These are phyloP conservation scores for Akanthomyces muscarius DNA, from an alignment of 2,329 filamentous ascomycete species.

Conservation along the genomic window DNA sequence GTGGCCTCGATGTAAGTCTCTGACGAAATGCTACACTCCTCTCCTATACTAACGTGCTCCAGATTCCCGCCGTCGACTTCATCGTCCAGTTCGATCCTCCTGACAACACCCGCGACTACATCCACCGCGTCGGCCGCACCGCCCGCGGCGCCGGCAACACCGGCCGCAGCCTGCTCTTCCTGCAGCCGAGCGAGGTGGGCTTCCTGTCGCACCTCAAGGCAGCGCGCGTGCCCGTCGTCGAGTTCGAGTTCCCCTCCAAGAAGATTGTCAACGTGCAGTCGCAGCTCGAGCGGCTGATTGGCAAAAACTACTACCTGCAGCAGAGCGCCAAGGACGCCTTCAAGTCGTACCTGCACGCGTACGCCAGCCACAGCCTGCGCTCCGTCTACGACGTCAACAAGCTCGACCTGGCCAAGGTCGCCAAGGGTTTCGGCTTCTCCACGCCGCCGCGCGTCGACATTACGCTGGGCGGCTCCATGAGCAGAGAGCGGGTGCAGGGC, in stretches of 20 bases:
- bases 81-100: slow-evolving; percentile 95
- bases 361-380: slow-evolving; percentile 66
- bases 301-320: slow-evolving; percentile 95
- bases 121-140: slow-evolving; percentile 93
- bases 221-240: slow-evolving; percentile 85
- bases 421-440: slow-evolving; percentile 77
- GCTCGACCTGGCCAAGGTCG: slow-evolving; percentile 77
- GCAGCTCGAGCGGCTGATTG: slow-evolving; percentile 90
- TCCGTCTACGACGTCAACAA: slow-evolving; percentile 74
- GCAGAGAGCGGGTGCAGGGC: slow-evolving; percentile 61
- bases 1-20: slow-evolving; percentile 74
- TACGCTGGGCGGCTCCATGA: slow-evolving; percentile 74
- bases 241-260: slow-evolving; percentile 90
- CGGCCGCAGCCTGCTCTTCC: slow-evolving; percentile 86
- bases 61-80: slow-evolving; percentile 93
- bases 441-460: slow-evolving; percentile 81
- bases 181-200: slow-evolving; percentile 86
- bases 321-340: slow-evolving; percentile 77
- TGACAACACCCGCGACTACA: slow-evolving; percentile 86
- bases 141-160: slow-evolving; percentile 79
- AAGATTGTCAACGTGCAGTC: slow-evolving; percentile 89
- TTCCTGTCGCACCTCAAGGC: slow-evolving; percentile 90
- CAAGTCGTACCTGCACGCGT: slow-evolving; percentile 89
- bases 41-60: not conserved
- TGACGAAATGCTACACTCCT: not conserved